Conservation (phyloP, 2,329 filamentous ascomycete genomes). For the Pseudopithomyces chartarum region DNA sequence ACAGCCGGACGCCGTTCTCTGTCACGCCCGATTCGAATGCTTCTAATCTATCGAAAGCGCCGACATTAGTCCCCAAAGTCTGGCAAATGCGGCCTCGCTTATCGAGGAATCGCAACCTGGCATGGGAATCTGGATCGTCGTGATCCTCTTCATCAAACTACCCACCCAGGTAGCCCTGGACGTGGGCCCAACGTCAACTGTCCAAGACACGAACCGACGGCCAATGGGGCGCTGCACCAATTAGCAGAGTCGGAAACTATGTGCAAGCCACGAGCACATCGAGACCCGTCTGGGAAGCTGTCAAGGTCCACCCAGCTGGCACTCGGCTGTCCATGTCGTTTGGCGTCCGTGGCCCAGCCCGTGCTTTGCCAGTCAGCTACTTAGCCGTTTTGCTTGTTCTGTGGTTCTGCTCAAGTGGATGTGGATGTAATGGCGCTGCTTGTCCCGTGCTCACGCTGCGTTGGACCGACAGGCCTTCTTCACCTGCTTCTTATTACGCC, state of each 20-base stretch:
- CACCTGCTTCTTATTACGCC: neutral
- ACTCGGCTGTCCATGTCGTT: neutral
- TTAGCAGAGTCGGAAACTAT: neutral
- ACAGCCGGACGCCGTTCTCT: too few relatives aligned
- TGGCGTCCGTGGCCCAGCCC: neutral
- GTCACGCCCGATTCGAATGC: too few relatives aligned
- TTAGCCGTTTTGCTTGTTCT: neutral
- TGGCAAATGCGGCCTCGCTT: slow-evolving; percentile 1
- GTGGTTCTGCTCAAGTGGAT: neutral
- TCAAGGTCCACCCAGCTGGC: slow-evolving; percentile 1
- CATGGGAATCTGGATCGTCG: neutral
- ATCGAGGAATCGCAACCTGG: neutral
- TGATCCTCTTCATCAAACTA: neutral
- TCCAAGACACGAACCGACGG: neutral
- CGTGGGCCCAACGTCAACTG: neutral
- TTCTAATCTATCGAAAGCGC: too few relatives aligned
- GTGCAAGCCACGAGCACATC: slow-evolving; percentile 1
- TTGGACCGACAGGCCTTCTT: neutral
- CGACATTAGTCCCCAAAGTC: too few relatives aligned
- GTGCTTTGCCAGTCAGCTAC: neutral
- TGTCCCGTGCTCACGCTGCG: neutral
- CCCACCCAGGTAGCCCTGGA: too few relatives aligned
- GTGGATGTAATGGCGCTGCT: neutral
- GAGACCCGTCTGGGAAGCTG: neutral
- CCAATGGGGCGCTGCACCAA: neutral